phyloP scores from a whole-genome alignment of 2,329 filamentous ascomycete genomes.

The Ilyonectria robusta region DNA sequence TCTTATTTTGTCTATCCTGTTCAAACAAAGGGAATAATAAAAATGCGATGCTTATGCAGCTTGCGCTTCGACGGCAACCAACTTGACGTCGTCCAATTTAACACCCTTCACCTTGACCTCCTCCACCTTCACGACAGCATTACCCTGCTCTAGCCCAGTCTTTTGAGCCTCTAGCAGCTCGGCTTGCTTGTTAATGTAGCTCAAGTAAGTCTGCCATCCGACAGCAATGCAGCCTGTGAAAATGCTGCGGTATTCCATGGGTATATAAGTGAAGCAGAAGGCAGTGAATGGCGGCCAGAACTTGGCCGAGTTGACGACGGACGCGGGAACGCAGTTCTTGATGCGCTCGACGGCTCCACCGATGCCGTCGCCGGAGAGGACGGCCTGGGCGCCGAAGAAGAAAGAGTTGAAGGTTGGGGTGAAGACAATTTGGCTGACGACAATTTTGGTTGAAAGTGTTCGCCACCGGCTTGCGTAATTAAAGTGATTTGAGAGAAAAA shows the following conservation, averaged over 20 bases:
- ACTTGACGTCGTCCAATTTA: not conserved
- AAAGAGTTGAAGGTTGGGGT: slow-evolving; percentile 87
- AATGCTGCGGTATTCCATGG: slow-evolving; percentile 83
- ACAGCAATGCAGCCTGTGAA: slow-evolving; percentile 86
- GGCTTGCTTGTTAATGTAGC: slow-evolving; percentile 81
- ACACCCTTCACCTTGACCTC: not conserved
- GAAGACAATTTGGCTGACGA: slow-evolving; percentile 84
- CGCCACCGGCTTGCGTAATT: slow-evolving; percentile 83
- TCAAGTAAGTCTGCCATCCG: slow-evolving; percentile 94
- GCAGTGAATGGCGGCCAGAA: slow-evolving; percentile 91
- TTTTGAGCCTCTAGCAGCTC: slow-evolving; percentile 59
- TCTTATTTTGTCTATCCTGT: slow-evolving; percentile 8
- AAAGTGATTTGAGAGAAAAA: slow-evolving; percentile 85
- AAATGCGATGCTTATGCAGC: slow-evolving; percentile 9
- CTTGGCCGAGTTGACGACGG: slow-evolving; percentile 84
- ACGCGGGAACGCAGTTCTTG: slow-evolving; percentile 81
- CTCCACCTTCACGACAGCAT: slow-evolving; percentile 13
- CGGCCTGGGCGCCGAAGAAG: slow-evolving; percentile 85
- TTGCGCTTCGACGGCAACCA: slow-evolving; percentile 6
- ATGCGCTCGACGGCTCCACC: slow-evolving; percentile 79
- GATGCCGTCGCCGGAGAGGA: slow-evolving; percentile 77
- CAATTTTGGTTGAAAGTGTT: slow-evolving; percentile 82
- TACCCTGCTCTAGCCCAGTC: slow-evolving; percentile 18
- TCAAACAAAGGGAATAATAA: slow-evolving; percentile 5
- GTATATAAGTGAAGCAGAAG: slow-evolving; percentile 88